Percentiles rank a stretch among this genome's conserved stretches.
Conservation (phyloP, 2,329 filamentous ascomycete genomes). For the Monosporascus sp. region DNA sequence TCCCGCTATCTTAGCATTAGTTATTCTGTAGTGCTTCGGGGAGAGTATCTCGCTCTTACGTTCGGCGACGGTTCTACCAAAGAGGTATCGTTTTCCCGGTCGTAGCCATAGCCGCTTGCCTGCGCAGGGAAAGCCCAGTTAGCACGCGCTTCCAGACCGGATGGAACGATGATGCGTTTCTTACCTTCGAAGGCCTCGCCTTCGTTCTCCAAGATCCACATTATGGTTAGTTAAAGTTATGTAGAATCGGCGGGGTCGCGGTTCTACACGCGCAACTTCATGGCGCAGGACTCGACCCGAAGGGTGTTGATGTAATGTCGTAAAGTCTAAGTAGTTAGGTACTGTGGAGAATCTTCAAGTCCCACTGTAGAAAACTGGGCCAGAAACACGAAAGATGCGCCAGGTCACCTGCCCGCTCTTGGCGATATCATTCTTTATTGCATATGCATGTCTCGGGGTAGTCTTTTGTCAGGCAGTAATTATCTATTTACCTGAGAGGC, state of each 20-base stretch:
- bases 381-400: not conserved
- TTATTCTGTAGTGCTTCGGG: conserved; percentile 5
- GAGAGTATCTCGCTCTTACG: conserved; percentile 32
- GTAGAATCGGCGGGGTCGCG: not conserved
- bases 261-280: not conserved
- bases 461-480: too few species aligned
- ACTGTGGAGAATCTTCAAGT: not conserved
- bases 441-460: not conserved
- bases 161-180: conserved; percentile 1
- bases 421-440: not conserved
- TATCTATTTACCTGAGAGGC: too few species aligned
- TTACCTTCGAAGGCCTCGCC: conserved; percentile 42
- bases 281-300: not conserved
- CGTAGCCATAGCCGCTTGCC: conserved; percentile 76
- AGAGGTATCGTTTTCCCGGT: conserved; percentile 78
- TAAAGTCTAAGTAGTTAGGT: not conserved
- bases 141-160: conserved; percentile 5
- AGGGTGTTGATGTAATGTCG: not conserved
- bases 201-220: conserved; percentile 53
- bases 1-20: conserved; percentile 41
- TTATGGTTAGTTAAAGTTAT: conserved; percentile 16
- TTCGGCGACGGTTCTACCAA: conserved; percentile 71
- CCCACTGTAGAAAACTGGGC: not conserved
- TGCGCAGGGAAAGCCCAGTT: conserved; percentile 25
- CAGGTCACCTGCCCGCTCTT: not conserved